Conservation (phyloP, 2,329 filamentous ascomycete genomes). For the Penicillium sp. region DNA sequence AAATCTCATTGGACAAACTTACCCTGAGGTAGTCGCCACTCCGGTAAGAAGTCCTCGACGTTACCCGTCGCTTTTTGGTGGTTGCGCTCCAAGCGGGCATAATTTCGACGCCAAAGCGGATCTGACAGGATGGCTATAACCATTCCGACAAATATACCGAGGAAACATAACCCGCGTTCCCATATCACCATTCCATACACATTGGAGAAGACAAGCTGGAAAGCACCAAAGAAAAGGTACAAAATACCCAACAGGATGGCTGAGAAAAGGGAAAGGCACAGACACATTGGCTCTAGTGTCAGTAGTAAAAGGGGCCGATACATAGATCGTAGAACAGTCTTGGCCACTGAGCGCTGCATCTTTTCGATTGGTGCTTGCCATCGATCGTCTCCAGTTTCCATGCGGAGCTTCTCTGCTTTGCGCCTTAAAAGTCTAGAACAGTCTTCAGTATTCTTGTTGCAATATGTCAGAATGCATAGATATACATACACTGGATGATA, state of each 20-base stretch:
- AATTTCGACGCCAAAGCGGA: constrained; percentile 49
- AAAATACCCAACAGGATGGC: constrained; percentile 83
- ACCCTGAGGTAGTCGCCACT: constrained; percentile 75
- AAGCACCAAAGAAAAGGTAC: constrained; percentile 89
- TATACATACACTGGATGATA: constrained; percentile 60
- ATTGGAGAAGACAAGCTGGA: constrained; percentile 72
- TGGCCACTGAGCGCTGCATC: constrained; percentile 63
- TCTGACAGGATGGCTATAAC: constrained; percentile 46
- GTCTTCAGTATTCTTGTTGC: constrained; percentile 45
- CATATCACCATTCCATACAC: constrained; percentile 76
- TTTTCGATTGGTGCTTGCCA: constrained; percentile 78
- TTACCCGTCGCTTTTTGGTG: constrained; percentile 35
- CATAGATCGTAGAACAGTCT: constrained; percentile 58
- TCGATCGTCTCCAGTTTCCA: constrained; percentile 72
- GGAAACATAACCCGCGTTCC: constrained; percentile 76
- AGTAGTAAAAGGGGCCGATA: constrained; percentile 74
- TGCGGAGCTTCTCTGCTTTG: constrained; percentile 69
- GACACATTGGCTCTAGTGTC: constrained; percentile 78
- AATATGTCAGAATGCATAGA: neutral
- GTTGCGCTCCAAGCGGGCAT: constrained; percentile 42
- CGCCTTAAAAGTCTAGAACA: constrained; percentile 57
- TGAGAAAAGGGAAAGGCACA: constrained; percentile 77
- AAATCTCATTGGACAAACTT: constrained; percentile 28
- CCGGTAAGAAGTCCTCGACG: constrained; percentile 66
- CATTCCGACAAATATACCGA: constrained; percentile 55